phyloP scores from a whole-genome alignment of 768 basidiomycete genomes.

The Saitozyma sp. region DNA sequence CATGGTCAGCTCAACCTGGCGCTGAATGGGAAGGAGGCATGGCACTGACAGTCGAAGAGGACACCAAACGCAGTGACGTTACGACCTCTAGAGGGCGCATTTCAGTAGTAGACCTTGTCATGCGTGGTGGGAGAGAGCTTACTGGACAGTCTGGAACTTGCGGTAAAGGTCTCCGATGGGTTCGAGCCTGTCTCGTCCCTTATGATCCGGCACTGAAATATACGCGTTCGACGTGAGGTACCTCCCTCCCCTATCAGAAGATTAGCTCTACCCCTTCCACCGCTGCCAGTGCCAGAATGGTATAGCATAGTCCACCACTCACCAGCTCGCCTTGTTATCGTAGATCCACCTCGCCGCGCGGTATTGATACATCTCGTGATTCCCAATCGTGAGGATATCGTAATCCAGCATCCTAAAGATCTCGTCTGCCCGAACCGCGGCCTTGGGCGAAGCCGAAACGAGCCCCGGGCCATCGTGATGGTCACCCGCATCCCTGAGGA shows the following conservation, averaged over 20 bases:
- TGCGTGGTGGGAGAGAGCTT: constrained; percentile 28
- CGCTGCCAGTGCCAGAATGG: neutral
- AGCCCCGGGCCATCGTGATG: constrained; percentile 52
- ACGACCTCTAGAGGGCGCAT: constrained; percentile 58
- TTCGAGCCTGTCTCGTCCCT: constrained; percentile 44
- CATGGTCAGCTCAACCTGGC: neutral
- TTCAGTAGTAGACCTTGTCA: neutral
- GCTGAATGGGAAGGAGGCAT: neutral
- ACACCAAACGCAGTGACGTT: constrained; percentile 78
- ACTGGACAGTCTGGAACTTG: constrained; percentile 76
- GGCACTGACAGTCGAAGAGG: constrained; percentile 63
- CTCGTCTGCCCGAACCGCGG: constrained; percentile 60
- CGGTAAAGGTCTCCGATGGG: constrained; percentile 60
- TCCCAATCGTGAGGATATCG: constrained; percentile 81
- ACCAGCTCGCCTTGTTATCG: constrained; percentile 33
- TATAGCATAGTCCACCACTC: constrained; percentile 19
- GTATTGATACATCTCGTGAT: constrained; percentile 76
- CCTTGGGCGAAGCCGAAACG: constrained; percentile 35
- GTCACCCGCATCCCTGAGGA: constrained; percentile 46
- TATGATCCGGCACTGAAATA: constrained; percentile 65
- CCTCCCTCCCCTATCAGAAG: constrained; percentile 59
- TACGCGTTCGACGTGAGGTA: constrained; percentile 85
- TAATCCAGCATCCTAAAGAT: constrained; percentile 73
- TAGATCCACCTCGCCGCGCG: constrained; percentile 31
- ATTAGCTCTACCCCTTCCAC: neutral